Conservation (phyloP, 805 yeast genomes). For the Sporopachydermia quercuum region DNA sequence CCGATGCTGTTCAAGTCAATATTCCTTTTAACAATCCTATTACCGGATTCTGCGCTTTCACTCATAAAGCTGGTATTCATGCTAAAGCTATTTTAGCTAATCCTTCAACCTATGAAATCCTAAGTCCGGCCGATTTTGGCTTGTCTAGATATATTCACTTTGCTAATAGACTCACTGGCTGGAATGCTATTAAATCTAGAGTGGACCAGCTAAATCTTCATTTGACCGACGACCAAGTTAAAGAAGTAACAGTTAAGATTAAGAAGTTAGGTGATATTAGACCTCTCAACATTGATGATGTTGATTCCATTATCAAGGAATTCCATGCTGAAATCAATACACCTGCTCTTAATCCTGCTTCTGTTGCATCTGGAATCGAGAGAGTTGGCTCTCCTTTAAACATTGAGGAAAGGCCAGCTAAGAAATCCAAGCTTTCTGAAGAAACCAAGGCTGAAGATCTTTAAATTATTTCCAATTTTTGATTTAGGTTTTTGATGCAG, state of each 20-base stretch:
- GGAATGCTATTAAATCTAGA: conserved; percentile 98
- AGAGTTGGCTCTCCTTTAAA: neutral
- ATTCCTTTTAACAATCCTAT: conserved; percentile 97
- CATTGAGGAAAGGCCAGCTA: conserved; percentile 1
- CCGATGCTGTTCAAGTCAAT: conserved; percentile 94
- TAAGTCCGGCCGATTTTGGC: conserved; percentile 91
- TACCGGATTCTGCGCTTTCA: conserved; percentile 98
- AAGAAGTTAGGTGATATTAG: conserved; percentile 91
- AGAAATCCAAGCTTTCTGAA: conserved; percentile 1
- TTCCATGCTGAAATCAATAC: conserved; percentile 58
- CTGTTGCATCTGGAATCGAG: neutral
- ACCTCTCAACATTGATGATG: conserved; percentile 90
- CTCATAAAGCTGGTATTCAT: conserved; percentile 98
- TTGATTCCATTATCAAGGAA: conserved; percentile 90
- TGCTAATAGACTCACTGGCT: conserved; percentile 95
- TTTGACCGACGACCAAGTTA: conserved; percentile 83
- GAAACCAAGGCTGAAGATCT: neutral
- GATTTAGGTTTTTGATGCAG: too few species aligned
- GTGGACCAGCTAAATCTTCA: conserved; percentile 91
- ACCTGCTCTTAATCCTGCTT: conserved; percentile 1
- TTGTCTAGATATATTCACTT: conserved; percentile 92
- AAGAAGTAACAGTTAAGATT: conserved; percentile 88
- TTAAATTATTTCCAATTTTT: too few species aligned
- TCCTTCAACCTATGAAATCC: conserved; percentile 96
- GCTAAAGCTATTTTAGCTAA: conserved; percentile 97